Conservation (phyloP, 2,329 filamentous ascomycete species). For the Macroventuria anomochaeta region DNA sequence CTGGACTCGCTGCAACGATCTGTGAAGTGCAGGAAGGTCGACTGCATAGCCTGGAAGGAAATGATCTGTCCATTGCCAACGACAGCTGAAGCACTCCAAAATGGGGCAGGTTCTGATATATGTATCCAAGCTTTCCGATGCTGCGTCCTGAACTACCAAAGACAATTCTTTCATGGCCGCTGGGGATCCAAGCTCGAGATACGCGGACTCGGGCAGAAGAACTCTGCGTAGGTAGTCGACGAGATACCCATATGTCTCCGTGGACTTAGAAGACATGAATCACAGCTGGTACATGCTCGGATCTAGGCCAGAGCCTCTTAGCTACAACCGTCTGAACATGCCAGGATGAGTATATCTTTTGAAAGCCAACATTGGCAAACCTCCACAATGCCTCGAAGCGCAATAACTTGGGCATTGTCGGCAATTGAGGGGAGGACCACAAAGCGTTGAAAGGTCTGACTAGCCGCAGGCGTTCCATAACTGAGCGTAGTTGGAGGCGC, state of each 20-base stretch:
- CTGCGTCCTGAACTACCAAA: not conserved
- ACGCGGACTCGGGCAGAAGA: not conserved
- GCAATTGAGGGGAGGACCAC: not conserved
- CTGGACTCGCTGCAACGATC: not conserved
- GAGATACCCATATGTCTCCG: not conserved
- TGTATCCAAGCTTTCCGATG: not conserved
- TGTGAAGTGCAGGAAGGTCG: not conserved
- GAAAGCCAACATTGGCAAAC: not conserved
- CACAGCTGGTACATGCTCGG: not conserved
- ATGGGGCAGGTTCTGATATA: not conserved
- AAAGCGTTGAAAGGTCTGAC: not conserved
- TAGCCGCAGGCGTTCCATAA: no score
- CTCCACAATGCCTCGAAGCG: not conserved
- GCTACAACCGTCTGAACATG: not conserved
- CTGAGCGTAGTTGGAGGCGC: not conserved
- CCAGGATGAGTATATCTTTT: not conserved
- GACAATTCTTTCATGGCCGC: not conserved
- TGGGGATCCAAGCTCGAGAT: not conserved
- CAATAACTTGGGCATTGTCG: not conserved
- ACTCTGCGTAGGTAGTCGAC: not conserved
- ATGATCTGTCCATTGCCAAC: constrained; percentile 4
- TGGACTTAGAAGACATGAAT: not conserved
- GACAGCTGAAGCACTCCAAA: not conserved
- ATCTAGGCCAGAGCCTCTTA: not conserved
- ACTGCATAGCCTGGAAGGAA: not conserved